Evolutionary conservation across 2,329 filamentous ascomycete species (phyloP), one percentile per base, ranked within the genome.

Genomic region (Stemphylium vesicarium): DNA sequence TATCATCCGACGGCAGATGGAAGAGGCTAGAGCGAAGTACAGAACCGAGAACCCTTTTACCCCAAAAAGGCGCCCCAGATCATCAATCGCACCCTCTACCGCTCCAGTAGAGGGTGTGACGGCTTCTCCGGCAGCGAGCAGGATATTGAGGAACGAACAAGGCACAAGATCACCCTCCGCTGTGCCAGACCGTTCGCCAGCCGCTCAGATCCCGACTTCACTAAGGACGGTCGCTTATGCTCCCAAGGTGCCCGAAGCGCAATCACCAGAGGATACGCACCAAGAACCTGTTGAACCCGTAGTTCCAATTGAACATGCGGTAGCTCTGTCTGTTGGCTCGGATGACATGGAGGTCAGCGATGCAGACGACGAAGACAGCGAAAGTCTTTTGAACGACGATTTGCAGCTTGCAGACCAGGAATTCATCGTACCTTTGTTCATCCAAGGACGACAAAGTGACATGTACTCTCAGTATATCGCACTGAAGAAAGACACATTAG

Each of bases 111-210:
- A 45, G 13, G 16, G 33, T 12, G 9, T 41, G 22, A 15, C 16
- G 29, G 38, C 39, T 22, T 44, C 47, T 4, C 50, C 36, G 5
- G 33, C 50, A 9, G 31, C 50, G 15, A 44, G 43, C 29, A 56
- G 53, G 37, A 15, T 60, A 9, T 38, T 49, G 2, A 33, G 38
- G 12, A 43, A 48, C 10, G 43, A 59, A 22, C 63, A 65, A 46
- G 70, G 70, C 10, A 73, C 72, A 20, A 60, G 72, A 37, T 75
- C 72, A 5, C 72, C 73, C 2, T 75, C 73, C 5, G 67, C 67
- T 7, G 70, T 75, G 7, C 72, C 73, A 12, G 69, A 74, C 38
- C 64, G 58, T 7, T 59, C 60, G 9, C 66, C 70, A 31, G 50
- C 50, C n/a, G 57, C 59, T 16, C 64, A 63, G 49, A 57, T 43